Evolutionary conservation across 495 filamentous ascomycete genomes (phyloP), one percentile per base, ranked within the genome.

Genomic region (Collariella sp.): DNA sequence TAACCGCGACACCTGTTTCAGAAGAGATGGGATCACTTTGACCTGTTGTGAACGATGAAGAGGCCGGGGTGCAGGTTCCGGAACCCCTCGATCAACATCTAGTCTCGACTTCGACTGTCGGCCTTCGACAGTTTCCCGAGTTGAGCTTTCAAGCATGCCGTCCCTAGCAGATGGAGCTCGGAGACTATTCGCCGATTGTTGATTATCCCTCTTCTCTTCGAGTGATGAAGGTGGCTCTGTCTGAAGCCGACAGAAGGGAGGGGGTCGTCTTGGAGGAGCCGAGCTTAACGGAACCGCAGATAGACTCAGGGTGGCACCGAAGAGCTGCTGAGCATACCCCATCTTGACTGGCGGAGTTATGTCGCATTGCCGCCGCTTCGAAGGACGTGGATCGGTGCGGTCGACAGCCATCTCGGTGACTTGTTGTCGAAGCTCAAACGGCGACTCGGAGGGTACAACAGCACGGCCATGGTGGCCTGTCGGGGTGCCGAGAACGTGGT

Each of bases 281-380:
- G 67, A 70, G 55, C 71, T 76, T 40, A 63, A 38, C 6, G 74
- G 71, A 7, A 57, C 57, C 6, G 63, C 69, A 2, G 74, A 76
- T 10, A 80, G 56, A 13, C 65, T 70, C 46, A 81, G 53, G 5
- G 69, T 61, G 6, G 76, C 68, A 6, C 77, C 77, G 59, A 77
- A 78, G 15, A 81, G 60, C 54, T 67, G 76, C 56, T 75, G 74
- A 11, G 78, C 78, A 56, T 79, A 79, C 5, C 75, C 75, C 49
- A 55, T 70, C 56, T 78, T 79, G 58, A 64, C 72, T 35, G 70
- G 66, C 18, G 70, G 70, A 1, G 65, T 61, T 5, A 53, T 41
- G 19, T 75, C 67, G 46, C 60, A 62, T 48, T 57, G 71, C 26
- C 62, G 63, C 47, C 70, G 64, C 61, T 76, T 77, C 5, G 57